Base-by-base conservation (phyloP, 2,329 filamentous ascomycete species). In the Uncinocarpus reesii region DNA sequence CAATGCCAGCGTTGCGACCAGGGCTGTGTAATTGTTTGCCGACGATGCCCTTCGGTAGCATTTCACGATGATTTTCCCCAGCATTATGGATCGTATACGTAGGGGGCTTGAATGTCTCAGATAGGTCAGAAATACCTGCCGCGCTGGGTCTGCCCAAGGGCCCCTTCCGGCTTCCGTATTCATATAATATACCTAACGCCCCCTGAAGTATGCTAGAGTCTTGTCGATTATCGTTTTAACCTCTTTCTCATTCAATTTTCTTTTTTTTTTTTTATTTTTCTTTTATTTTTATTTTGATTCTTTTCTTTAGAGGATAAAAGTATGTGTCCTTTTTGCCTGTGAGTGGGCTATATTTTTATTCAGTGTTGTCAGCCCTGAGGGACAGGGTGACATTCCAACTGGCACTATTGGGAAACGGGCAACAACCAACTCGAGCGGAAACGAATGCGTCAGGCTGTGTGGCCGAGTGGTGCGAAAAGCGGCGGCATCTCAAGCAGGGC, bases 11-110 rank as follows among this genome's bases (percentile, higher is more conserved):
- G 11, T 10, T 6, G 24, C 18, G 10, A 37, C 28, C 28, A 32
- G 28, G 31, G 42, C 42, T 45, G 42, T 36, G 42, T 20, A 43
- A 34, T 16, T 18, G 16, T 18, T 35, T 26, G 42, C 42, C 42
- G 31, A 31, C 31, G 42, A 44, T 26, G 29, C 21, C 29, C 31
- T 44, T 35, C 26, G 21, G 18, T 16, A 44, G 31, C 41, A 8
- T 13, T 36, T 37, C 32, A 29, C 20, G n/a, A 26, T 24, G 32
- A 36, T 29, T 11, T 34, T 37, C 43, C 23, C 32, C 32, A 38
- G 24, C 31, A 45, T 45, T 26, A 36, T 45, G 21, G 32, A 38
- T 46, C 23, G 32, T 36, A 45, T 45, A 46, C 23, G n/a, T 37
- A 36, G 23, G 34, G 32, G 34, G 26, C 15, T 38, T 13, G 32